Evolutionary conservation across 1,139 yeast species (phyloP), one percentile per base, ranked within the genome.

Genomic region (Blastobotrys aristatus): DNA sequence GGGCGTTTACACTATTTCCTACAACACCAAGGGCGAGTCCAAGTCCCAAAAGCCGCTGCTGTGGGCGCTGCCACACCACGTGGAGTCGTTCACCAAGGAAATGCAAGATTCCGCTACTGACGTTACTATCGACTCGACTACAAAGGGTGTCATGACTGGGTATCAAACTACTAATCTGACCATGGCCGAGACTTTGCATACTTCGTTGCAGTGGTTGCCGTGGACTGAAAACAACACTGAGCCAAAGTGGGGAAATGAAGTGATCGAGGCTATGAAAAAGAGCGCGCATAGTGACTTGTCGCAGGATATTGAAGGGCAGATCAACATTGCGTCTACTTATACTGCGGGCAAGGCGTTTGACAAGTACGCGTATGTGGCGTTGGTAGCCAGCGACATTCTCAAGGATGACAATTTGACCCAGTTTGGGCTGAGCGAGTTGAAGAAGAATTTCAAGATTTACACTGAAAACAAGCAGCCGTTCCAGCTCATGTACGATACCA

Each of bases 1-100:
- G 4, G 84, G 80, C 2, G 64, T 69, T 14, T 84, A 82, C 61
- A 61, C 71, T 29, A 74, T 84, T 57, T 65, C 58, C 17, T 84
- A 84, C 65, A 53, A 66, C 4, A 74, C 81, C 18, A 60, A 60
- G 34, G 92, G 92, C 44, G 50, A 63, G 2, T 79, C 86, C 8
- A 61, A 70, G 6, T 67, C 76, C 17, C 80, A 80, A 3, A 64
- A 65, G 7, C 73, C 84, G 8, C 66, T 83, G 42, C 65, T 84
- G 2, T 85, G 79, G 64, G 85, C 87, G 7, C 72, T 83, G 47
- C 89, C 92, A 18, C 95, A 86, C 64, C 94, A 83, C 51, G 71
- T 78, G 43, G 69, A 67, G 31, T 74, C 85, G 1, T 69, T 84
- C 52, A 62, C 72, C 26, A 50, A 68, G 1, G 61, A 63, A 2